Percentiles rank a stretch among this genome's conserved stretches.
These are phyloP conservation scores for Anisodus acutangulus DNA, from an alignment of 257 asterid genomes.

Conservation along the genomic window DNA sequence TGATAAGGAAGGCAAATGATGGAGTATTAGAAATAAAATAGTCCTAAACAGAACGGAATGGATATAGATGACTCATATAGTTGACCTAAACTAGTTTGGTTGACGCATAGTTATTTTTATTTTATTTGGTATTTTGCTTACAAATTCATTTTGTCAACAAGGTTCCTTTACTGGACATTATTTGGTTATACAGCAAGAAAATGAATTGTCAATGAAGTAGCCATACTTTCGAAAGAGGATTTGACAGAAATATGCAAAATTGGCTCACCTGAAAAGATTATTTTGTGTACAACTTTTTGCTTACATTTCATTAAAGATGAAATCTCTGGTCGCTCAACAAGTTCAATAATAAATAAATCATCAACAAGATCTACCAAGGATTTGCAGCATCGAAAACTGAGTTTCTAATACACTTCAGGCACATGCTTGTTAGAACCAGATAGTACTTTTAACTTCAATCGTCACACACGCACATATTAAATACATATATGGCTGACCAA, in stretches of 20 bases:
- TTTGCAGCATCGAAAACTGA: background rate
- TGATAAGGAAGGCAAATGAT: too few species aligned
- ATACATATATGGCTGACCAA: background rate
- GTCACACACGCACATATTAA: background rate
- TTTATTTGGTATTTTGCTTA: background rate
- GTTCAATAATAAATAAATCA: background rate
- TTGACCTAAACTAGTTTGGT: background rate
- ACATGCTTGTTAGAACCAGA: background rate
- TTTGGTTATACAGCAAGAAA: background rate
- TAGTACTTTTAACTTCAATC: background rate
- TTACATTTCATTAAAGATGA: background rate
- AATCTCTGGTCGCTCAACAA: background rate
- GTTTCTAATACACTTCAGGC: background rate
- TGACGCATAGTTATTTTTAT: background rate
- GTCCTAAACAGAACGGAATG: background rate
- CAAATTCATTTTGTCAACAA: background rate
- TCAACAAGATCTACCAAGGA: constrained; percentile 7
- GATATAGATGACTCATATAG: background rate
- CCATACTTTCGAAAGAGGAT: background rate
- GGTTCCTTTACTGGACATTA: background rate
- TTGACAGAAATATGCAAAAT: background rate
- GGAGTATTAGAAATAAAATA: background rate
- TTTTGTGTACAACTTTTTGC: background rate
- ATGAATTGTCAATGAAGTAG: background rate
- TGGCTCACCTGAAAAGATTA: background rate